Evolutionary conservation across 306 rosid genomes (phyloP).

Genomic region (Vigna trinervia): DNA sequence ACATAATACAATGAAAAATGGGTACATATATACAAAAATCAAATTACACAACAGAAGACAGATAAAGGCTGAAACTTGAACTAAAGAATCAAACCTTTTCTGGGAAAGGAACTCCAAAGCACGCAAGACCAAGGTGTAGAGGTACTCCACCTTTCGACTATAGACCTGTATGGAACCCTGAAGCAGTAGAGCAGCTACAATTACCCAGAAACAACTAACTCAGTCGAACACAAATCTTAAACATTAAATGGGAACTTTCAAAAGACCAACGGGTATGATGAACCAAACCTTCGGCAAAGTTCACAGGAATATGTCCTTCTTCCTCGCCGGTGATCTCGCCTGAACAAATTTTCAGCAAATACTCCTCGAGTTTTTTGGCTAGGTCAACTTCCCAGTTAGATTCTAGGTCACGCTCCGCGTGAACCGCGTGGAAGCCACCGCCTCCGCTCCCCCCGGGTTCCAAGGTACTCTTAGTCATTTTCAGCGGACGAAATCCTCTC

Average conservation of each 20-base stretch:
- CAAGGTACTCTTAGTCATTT: slow-evolving; percentile 60
- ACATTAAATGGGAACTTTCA: background rate
- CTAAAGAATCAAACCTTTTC: slow-evolving; percentile 68
- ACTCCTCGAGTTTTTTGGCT: slow-evolving; percentile 82
- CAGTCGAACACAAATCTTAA: slow-evolving; percentile 22
- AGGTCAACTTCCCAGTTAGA: slow-evolving; percentile 98
- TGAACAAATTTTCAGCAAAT: slow-evolving; percentile 80
- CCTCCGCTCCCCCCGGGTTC: slow-evolving; percentile 51
- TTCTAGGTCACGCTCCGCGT: slow-evolving; percentile 87
- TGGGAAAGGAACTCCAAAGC: slow-evolving; percentile 93
- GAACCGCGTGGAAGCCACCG: slow-evolving; percentile 68
- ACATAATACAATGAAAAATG: no score
- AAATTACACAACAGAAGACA: background rate
- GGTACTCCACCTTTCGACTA: slow-evolving; percentile 93
- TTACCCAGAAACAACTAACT: slow-evolving; percentile 44
- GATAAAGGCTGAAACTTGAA: slow-evolving; percentile 17
- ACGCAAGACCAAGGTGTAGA: slow-evolving; percentile 82
- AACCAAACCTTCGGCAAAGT: slow-evolving; percentile 88
- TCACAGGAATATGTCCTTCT: slow-evolving; percentile 61
- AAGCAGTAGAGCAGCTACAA: slow-evolving; percentile 93
- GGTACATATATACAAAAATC: background rate
- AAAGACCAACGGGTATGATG: background rate
- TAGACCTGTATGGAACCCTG: slow-evolving; percentile 97
- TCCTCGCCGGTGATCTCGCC: slow-evolving; percentile 74
- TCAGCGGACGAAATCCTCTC: background rate